Evolutionary conservation across 2,329 filamentous ascomycete genomes (phyloP).

Genomic region (Rhynchosporium agropyri): DNA sequence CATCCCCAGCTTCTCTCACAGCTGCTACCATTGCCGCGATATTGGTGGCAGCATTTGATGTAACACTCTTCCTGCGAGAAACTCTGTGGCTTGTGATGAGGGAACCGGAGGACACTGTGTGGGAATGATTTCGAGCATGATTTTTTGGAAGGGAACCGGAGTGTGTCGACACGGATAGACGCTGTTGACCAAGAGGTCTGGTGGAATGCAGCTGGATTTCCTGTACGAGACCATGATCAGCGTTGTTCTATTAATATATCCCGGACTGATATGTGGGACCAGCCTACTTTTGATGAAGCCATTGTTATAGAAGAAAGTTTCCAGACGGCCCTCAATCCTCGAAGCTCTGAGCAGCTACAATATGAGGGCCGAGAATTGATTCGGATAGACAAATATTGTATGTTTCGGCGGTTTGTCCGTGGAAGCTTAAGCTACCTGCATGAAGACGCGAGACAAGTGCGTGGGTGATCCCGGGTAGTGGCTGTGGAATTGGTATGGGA

Average conservation of each 20-base stretch:
- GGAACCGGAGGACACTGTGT: slow-evolving; percentile 76
- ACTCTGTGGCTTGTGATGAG: slow-evolving; percentile 84
- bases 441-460: slow-evolving; percentile 35
- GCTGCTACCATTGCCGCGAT: slow-evolving; percentile 76
- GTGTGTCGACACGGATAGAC: slow-evolving; percentile 60
- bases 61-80: slow-evolving; percentile 90
- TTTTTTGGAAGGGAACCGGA: slow-evolving; percentile 57
- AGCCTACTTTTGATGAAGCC: slow-evolving; percentile 64
- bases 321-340: slow-evolving; percentile 42
- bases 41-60: slow-evolving; percentile 71
- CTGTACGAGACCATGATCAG: slow-evolving; percentile 47
- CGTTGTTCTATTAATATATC: slow-evolving; percentile 39
- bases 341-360: slow-evolving; percentile 42
- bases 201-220: slow-evolving; percentile 64
- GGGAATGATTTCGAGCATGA: slow-evolving; percentile 69
- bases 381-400: slow-evolving; percentile 24
- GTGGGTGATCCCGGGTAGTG: slow-evolving; percentile 18
- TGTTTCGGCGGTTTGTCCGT: slow-evolving; percentile 21
- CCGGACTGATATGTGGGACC: slow-evolving; percentile 36
- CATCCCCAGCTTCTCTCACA: slow-evolving; percentile 65
- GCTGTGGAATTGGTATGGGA: background rate
- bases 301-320: slow-evolving; percentile 48
- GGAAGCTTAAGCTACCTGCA: slow-evolving; percentile 38
- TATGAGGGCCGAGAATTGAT: slow-evolving; percentile 41
- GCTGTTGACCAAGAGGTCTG: slow-evolving; percentile 67